Evolutionary conservation across 2,329 filamentous ascomycete genomes (phyloP).

Genomic region (Rutstroemia sp.): DNA sequence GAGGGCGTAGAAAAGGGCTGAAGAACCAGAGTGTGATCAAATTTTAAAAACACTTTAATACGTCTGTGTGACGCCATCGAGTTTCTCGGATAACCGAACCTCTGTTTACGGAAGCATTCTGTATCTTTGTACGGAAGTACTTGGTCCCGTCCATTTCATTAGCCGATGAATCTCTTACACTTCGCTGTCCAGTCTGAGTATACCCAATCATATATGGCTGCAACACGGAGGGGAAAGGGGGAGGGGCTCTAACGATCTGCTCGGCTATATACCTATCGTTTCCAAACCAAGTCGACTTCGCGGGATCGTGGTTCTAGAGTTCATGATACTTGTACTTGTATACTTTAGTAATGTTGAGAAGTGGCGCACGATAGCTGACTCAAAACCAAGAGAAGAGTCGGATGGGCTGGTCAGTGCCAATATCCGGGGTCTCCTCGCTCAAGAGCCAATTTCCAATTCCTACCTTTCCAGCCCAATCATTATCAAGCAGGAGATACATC

Average conservation of each 20-base stretch:
- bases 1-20: not conserved
- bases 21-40: not conserved
- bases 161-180: too few species aligned
- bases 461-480: too few species aligned
- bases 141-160: too few species aligned
- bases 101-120: too few species aligned
- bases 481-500: too few species aligned
- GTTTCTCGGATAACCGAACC: not conserved
- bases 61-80: conserved; percentile 5
- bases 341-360: not conserved
- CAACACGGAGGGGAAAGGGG: too few species aligned
- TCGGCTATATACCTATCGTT: too few species aligned
- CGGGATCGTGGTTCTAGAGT: not conserved
- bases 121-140: too few species aligned
- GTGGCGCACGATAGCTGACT: not conserved
- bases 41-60: not conserved
- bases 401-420: not conserved
- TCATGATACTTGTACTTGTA: not conserved
- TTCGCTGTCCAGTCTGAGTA: too few species aligned
- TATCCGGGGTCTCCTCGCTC: not conserved
- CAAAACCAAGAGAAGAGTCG: not conserved
- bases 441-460: not conserved
- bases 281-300: too few species aligned
- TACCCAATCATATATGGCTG: too few species aligned
- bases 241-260: not conserved